Percentiles rank a stretch among this genome's conserved stretches.
Evolutionary conservation across 228 moss, liverwort and hornwort species (phyloP).

Genomic region (Sphagnum magellanicum): DNA sequence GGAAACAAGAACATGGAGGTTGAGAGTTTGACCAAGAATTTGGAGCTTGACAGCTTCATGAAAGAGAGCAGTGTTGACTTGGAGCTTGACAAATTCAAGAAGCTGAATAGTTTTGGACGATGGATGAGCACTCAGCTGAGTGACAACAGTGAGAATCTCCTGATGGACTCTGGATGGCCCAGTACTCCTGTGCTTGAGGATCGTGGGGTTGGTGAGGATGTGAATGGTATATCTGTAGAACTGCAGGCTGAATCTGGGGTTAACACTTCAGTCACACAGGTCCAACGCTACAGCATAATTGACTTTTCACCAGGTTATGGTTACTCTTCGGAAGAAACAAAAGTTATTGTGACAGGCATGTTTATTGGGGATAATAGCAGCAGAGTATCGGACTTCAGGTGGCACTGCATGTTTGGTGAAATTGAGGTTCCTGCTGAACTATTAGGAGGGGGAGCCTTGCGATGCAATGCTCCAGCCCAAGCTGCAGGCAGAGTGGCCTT

Average conservation of each 20-base stretch:
- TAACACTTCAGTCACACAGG: conserved; percentile 34
- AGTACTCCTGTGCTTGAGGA: conserved; percentile 12
- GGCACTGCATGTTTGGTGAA: conserved; percentile 55
- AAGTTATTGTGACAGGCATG: conserved; percentile 65
- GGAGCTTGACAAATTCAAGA: conserved; percentile 7
- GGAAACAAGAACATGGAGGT: conserved; percentile 6
- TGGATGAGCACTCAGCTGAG: conserved; percentile 43
- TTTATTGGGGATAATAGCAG: conserved; percentile 47
- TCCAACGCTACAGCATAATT: conserved; percentile 59
- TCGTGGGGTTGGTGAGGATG: conserved; percentile 19
- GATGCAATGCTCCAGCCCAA: conserved; percentile 37
- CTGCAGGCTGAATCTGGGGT: conserved; percentile 51
- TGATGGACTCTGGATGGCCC: conserved; percentile 31
- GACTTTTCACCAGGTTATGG: conserved; percentile 82
- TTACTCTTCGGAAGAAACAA: conserved; percentile 48
- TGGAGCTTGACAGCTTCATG: not conserved
- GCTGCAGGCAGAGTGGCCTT: conserved; percentile 29
- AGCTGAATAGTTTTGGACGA: conserved; percentile 65
- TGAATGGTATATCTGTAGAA: conserved; percentile 19
- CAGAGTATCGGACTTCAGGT: conserved; percentile 23
- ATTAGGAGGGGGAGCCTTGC: conserved; percentile 23
- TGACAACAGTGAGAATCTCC: conserved; percentile 11
- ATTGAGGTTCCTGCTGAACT: conserved; percentile 46
- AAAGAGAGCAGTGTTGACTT: too few relatives aligned
- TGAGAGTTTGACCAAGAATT: not conserved